Conservation (phyloP, 371 early-diverging fungal species). For the Synchytrium microbalum region DNA sequence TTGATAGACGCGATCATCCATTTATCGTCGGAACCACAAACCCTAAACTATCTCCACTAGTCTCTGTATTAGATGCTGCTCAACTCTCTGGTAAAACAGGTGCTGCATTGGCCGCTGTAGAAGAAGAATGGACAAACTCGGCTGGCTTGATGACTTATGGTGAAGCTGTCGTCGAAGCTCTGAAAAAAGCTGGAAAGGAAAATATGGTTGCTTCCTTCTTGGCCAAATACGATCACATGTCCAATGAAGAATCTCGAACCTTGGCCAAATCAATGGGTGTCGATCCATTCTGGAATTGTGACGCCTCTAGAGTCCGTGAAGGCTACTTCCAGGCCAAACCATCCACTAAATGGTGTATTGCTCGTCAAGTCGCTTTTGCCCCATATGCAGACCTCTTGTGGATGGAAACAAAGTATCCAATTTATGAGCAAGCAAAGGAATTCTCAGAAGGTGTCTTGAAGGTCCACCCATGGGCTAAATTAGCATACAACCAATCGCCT, state of each 20-base stretch:
- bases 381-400: conserved; percentile 92
- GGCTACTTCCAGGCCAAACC: conserved; percentile 95
- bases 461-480: conserved; percentile 51
- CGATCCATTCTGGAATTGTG: conserved; percentile 88
- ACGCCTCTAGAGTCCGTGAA: conserved; percentile 85
- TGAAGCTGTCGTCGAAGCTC: conserved; percentile 73
- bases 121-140: conserved; percentile 78
- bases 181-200: conserved; percentile 41
- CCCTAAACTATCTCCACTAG: conserved; percentile 62
- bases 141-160: conserved; percentile 81
- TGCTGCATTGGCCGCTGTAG: conserved; percentile 70
- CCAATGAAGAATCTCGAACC: conserved; percentile 73
- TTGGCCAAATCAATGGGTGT: conserved; percentile 74
- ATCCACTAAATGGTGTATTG: conserved; percentile 84
- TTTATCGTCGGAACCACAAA: conserved; percentile 91
- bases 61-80: conserved; percentile 71
- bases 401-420: conserved; percentile 97
- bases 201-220: conserved; percentile 45
- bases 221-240: conserved; percentile 50
- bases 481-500: conserved; percentile 95
- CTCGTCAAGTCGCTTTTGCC: conserved; percentile 83
- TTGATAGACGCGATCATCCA: conserved; percentile 93
- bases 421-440: conserved; percentile 83
- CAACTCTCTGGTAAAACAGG: conserved; percentile 66
- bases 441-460: conserved; percentile 78